phyloP scores from a whole-genome alignment of 2,329 filamentous ascomycete genomes.

The Neonectria faginata region DNA sequence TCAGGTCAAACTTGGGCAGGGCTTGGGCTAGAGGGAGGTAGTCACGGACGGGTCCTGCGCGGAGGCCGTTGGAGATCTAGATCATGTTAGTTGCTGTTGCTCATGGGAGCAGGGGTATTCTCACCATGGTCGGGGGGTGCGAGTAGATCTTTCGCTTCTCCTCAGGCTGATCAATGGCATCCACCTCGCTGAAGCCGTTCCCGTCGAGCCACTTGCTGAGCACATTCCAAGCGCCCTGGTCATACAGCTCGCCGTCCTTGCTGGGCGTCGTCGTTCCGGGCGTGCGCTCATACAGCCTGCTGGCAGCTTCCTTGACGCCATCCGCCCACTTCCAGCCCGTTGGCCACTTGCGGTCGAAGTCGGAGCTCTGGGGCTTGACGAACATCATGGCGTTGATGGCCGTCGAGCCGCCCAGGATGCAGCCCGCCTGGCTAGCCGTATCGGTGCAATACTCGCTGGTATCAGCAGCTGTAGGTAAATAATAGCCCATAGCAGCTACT shows the following conservation, averaged over 20 bases:
- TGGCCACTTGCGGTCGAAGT: constrained; percentile 81
- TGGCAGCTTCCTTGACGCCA: constrained; percentile 65
- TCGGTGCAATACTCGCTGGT: constrained; percentile 74
- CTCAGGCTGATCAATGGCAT: constrained; percentile 69
- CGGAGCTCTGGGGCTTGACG: constrained; percentile 73
- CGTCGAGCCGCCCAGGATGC: constrained; percentile 75
- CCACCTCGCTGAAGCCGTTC: constrained; percentile 72
- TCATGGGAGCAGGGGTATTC: neutral
- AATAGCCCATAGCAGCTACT: constrained; percentile 76
- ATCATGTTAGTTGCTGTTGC: constrained; percentile 39
- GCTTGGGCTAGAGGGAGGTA: constrained; percentile 73
- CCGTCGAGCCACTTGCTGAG: constrained; percentile 68
- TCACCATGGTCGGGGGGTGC: constrained; percentile 62
- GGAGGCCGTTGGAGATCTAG: constrained; percentile 75
- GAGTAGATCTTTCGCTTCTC: constrained; percentile 74
- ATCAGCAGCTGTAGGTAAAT: constrained; percentile 73
- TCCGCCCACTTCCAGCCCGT: constrained; percentile 72
- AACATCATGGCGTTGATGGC: constrained; percentile 77
- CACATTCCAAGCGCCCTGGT: constrained; percentile 74
- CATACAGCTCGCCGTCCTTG: constrained; percentile 73
- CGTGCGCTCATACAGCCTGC: constrained; percentile 75
- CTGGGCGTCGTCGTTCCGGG: constrained; percentile 76
- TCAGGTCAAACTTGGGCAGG: constrained; percentile 74
- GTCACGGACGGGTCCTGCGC: constrained; percentile 77
- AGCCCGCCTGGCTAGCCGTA: constrained; percentile 79